Conservation (phyloP, 2,329 filamentous ascomycete species). For the Ophiostoma piceae region DNA sequence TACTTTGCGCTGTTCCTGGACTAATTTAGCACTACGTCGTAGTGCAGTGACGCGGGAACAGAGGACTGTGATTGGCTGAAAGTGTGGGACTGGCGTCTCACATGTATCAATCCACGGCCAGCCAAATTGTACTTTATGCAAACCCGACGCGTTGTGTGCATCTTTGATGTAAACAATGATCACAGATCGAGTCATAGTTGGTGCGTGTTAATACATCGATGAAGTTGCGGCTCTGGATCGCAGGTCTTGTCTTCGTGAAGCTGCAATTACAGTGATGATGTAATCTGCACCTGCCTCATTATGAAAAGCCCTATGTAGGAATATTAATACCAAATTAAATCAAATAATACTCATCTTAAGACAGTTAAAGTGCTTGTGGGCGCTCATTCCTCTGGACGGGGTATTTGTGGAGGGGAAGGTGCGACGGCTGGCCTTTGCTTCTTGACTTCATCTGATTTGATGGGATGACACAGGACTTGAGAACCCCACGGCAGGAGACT, state of each 20-base stretch:
- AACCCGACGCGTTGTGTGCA: neutral
- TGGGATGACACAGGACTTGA: neutral
- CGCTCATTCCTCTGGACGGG: neutral
- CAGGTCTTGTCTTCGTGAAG: neutral
- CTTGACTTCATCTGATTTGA: neutral
- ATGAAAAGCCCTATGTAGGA: neutral
- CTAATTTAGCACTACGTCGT: conserved; percentile 17
- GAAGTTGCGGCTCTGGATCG: neutral
- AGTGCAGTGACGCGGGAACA: neutral
- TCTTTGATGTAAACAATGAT: neutral
- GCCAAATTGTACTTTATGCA: conserved; percentile 24
- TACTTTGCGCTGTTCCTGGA: conserved; percentile 18
- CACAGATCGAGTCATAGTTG: neutral
- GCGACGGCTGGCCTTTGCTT: neutral
- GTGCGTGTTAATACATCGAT: neutral
- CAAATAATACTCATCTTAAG: neutral
- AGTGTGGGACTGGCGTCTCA: neutral
- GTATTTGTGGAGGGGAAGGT: neutral
- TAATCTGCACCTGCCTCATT: neutral
- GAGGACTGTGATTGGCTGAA: conserved; percentile 14
- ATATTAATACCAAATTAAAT: no score
- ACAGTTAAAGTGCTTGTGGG: neutral
- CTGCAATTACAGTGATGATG: neutral
- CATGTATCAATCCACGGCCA: conserved; percentile 1
- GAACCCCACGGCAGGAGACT: neutral